Base-by-base conservation (phyloP, 2,329 filamentous ascomycete genomes). In the Tolypocladium nubicola region DNA sequence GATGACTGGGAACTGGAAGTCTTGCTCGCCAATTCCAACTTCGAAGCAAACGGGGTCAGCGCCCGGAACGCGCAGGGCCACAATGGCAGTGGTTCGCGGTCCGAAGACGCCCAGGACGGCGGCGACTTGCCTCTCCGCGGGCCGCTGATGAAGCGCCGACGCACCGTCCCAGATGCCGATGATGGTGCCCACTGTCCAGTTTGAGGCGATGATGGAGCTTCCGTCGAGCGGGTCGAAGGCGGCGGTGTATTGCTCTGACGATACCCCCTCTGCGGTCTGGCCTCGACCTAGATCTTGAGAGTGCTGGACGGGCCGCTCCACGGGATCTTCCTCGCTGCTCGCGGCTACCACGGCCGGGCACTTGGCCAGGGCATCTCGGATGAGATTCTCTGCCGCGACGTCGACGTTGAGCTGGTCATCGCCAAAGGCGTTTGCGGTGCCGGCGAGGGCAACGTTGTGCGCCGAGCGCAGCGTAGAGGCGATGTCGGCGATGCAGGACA, bases 221-320 rank as follows among this genome's bases (percentile, higher is more conserved):
- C 83, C 83, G 61, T 86, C 83, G 0, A 86, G 75, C 0, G 83
- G 83, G 62, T 86, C 83, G 62, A 86, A 86, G 0, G 81, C 82
- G 10, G 85, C 68, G 0, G 82, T 79, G 68, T 86, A 86, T 35
- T 70, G 64, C 62, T 83, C 78, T 8, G 54, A n/a, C 8, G 39
- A 21, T 3, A 4, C 19, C 10, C 14, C 47, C 9, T 55, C 38
- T 3, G 58, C 26, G 1, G 57, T 33, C 1, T 49, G 26, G 8
- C 52, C 49, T 35, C n/a, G 43, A 2, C 52, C 52, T 33, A 21
- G 41, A 2, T 14, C 53, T 35, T 16, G 43, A 47, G 39, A 54
- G 57, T 65, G 59, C 41, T 60, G 45, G 55, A 70, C 61, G 40
- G 67, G 26, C 58, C 68, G 67, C 67, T 84, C 82, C 1, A 81